Percentiles rank a stretch among this genome's conserved stretches.
Conservation (phyloP, 805 yeast species). For the Zygotorulaspora danielsina region DNA sequence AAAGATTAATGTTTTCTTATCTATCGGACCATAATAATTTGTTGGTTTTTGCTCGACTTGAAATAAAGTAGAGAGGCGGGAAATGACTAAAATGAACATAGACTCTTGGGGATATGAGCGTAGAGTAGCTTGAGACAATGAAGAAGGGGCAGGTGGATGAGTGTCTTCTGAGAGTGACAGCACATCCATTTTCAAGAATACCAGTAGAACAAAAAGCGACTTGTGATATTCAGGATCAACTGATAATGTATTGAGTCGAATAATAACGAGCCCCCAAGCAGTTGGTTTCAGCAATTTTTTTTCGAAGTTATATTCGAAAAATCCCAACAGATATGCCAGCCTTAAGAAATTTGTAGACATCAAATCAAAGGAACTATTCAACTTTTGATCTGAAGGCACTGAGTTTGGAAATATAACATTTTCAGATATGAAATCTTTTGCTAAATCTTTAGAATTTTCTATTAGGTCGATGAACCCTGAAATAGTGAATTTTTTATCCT, state of each 20-base stretch:
- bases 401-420: constrained; percentile 32
- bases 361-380: constrained; percentile 48
- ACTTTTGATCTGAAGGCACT: constrained; percentile 29
- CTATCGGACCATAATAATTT: constrained; percentile 65
- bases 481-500: constrained; percentile 29
- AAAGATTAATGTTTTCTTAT: constrained; percentile 60
- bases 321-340: constrained; percentile 47
- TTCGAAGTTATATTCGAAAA: constrained; percentile 40
- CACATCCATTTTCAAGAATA: constrained; percentile 44
- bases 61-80: constrained; percentile 48
- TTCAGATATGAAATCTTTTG: constrained; percentile 32
- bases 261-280: constrained; percentile 49
- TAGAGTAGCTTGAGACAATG: constrained; percentile 37
- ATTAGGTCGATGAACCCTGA: constrained; percentile 26
- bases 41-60: constrained; percentile 47
- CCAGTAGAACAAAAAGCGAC: constrained; percentile 44
- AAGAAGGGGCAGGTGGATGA: constrained; percentile 30
- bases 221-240: constrained; percentile 35
- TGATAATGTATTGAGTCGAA: constrained; percentile 32
- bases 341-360: constrained; percentile 55
- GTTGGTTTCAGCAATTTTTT: constrained; percentile 40
- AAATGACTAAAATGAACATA: constrained; percentile 39
- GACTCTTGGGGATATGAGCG: constrained; percentile 40
- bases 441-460: constrained; percentile 32
- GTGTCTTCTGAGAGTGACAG: constrained; percentile 37